Base-by-base conservation (phyloP, 225 moss, liverwort and hornwort genomes). In the Lunularia cruciata region DNA sequence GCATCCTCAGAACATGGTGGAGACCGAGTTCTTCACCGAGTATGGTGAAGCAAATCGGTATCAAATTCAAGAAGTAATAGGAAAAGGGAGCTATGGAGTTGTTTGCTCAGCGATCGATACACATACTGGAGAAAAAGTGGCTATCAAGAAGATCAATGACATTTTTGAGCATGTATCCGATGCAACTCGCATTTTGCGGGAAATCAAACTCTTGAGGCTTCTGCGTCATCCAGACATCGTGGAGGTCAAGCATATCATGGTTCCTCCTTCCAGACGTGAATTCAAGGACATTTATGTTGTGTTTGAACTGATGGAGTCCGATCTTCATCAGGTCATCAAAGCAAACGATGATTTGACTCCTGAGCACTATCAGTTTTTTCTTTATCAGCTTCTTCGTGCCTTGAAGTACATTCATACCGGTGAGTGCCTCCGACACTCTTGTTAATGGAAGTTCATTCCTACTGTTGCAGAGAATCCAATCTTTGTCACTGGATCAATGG, bases 111-210 rank as follows among this genome's bases (percentile, higher is more conserved):
- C 98, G 49, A 86, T 93, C 48, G 98, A 98, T 74, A 93, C 93
- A 36, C 74, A 89, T 12, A 91, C 98, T 31, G 88, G 88, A 55
- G 98, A 98, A 72, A 98, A 98, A 72, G 98, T 98, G 71, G 98
- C 98, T 37, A 98, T 98, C 68, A 98, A 98, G 81, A 98, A 98
- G 86, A 98, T 98, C 58, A 98, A 98, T 82, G 98, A 98, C 82
- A 98, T 98, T 70, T 98, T 98, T 71, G 98, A 98, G 80, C 98
- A 98, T 72, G 98, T 98, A 45, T 98, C 98, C 6, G 98, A 98
- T 72, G 98, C 98, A 30, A 98, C 98, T 47, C 93, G 98, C 63
- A 98, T 98, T 70, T 82, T 98, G 64, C 88, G 98, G 20, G 98
- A 98, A 82, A 98, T 98, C 69, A 98, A 98, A 71, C 93, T 98